Percentiles rank a stretch among this genome's conserved stretches.
phyloP scores from a whole-genome alignment of 805 yeast genomes.

The Metschnikowia kunwiensis region DNA sequence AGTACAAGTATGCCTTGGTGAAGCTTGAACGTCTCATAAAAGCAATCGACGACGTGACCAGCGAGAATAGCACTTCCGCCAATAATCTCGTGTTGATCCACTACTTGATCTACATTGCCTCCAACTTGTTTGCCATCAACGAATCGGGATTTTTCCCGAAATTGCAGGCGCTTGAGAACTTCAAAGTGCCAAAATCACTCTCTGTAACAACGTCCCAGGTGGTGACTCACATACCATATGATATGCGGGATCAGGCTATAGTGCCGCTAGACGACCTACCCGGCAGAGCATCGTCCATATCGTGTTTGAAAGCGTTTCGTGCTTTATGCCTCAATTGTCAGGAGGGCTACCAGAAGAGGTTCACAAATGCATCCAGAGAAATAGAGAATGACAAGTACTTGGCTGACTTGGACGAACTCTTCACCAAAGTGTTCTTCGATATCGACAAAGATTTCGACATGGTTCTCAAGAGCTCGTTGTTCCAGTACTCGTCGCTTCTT shows the following conservation, averaged over 20 bases:
- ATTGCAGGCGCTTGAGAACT: slow-evolving; percentile 29
- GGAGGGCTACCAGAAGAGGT: slow-evolving; percentile 39
- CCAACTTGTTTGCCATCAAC: slow-evolving; percentile 36
- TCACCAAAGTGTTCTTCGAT: slow-evolving; percentile 21
- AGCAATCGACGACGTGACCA: slow-evolving; percentile 11
- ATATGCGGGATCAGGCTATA: slow-evolving; percentile 34
- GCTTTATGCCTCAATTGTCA: slow-evolving; percentile 26
- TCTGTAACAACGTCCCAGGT: slow-evolving; percentile 28
- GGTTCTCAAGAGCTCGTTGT: slow-evolving; percentile 13
- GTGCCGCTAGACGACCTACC: slow-evolving; percentile 34
- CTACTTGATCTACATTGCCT: slow-evolving; percentile 31
- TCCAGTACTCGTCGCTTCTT: slow-evolving; percentile 7
- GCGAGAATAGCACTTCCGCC: not conserved
- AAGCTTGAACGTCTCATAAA: slow-evolving; percentile 40
- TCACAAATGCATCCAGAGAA: slow-evolving; percentile 26
- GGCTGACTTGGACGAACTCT: slow-evolving; percentile 23
- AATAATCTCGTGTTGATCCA: slow-evolving; percentile 30
- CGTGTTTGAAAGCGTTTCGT: slow-evolving; percentile 29
- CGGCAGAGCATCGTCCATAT: slow-evolving; percentile 18
- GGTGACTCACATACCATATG: slow-evolving; percentile 42
- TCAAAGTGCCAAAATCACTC: slow-evolving; percentile 24
- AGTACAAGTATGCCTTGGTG: slow-evolving; percentile 52
- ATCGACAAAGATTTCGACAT: slow-evolving; percentile 25
- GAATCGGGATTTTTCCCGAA: slow-evolving; percentile 30
- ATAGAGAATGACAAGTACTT: slow-evolving; percentile 17